Evolutionary conservation across 192 early-diverging fungal species (phyloP), one percentile per base, ranked within the genome.

Genomic region (Coemansia sp.): DNA sequence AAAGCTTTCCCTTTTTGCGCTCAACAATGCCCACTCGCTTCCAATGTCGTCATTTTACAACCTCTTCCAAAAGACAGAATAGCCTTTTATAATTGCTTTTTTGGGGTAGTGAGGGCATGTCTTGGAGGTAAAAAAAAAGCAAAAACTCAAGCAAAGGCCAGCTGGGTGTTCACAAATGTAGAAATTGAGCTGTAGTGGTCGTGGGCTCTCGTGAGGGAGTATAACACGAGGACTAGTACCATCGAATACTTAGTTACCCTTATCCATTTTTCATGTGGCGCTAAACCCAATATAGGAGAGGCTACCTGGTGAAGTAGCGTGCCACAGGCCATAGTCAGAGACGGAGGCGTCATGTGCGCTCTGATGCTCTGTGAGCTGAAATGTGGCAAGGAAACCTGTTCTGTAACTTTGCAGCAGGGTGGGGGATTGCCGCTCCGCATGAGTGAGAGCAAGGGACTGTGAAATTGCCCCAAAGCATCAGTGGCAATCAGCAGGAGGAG

Each of bases 371-470:
- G 47, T 15, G 44, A 43, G 15, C 27, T 38, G 47, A 29, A 34
- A 51, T 51, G 63, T 29, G 44, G 29, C 38, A 46, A 24, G 15
- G 7, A 63, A 52, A 24, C 49, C 49, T 52, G 49, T 22, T 24
- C 49, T 52, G 49, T 52, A 52, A 52, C 29, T 33, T 27, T 57
- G 55, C 27, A 60, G 57, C 57, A 60, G 57, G 57, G 57, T 60
- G 57, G 31, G 57, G 57, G 57, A 60, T 60, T 33, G 57, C 31
- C 31, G 57, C 31, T 33, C 31, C 57, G 57, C 57, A 60, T 60
- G 57, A 60, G 57, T 60, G 57, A 60, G 57, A 60, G 57, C 57
- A 33, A 31, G 49, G 49, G 49, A 52, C 49, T 52, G 49, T 57
- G 22, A 27, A 27, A 27, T 55, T 29, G 11, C 54, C 54, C 54